Percentiles rank a stretch among this genome's conserved stretches.
Conservation (phyloP, 805 yeast species). For the Ogataea dorogensis region DNA sequence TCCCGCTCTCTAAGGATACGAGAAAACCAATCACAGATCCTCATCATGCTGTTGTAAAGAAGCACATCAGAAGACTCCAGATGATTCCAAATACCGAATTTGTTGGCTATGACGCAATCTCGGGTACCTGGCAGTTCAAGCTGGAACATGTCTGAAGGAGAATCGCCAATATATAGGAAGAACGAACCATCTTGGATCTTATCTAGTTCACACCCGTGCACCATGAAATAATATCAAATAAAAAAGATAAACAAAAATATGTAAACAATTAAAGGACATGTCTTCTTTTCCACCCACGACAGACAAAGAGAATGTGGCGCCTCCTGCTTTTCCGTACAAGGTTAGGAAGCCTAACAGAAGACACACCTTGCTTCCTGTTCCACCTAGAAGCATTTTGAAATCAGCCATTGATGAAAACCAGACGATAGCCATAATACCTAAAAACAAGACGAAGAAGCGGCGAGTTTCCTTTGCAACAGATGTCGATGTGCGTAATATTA, state of each 20-base stretch:
- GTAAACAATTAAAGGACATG: slow-evolving; percentile 5
- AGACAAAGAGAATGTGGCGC: slow-evolving; percentile 16
- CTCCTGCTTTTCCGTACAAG: slow-evolving; percentile 10
- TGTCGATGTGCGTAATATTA: slow-evolving; percentile 56
- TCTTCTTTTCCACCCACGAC: not conserved
- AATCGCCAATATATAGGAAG: slow-evolving; percentile 6
- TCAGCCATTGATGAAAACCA: slow-evolving; percentile 31
- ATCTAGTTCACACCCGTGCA: too few relatives aligned
- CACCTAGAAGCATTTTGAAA: slow-evolving; percentile 41
- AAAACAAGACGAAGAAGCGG: slow-evolving; percentile 35
- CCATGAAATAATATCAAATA: too few relatives aligned
- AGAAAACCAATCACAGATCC: slow-evolving; percentile 75
- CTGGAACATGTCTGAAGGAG: slow-evolving; percentile 39
- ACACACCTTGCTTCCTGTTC: slow-evolving; percentile 33
- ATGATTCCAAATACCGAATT: slow-evolving; percentile 58
- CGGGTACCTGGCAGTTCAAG: slow-evolving; percentile 70
- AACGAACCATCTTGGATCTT: too few relatives aligned
- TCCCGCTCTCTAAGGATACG: slow-evolving; percentile 72
- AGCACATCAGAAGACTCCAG: slow-evolving; percentile 68
- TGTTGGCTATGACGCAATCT: slow-evolving; percentile 69
- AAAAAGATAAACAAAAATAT: slow-evolving; percentile 6
- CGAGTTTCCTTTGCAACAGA: slow-evolving; percentile 79
- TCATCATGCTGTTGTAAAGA: slow-evolving; percentile 64
- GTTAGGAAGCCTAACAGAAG: slow-evolving; percentile 27
- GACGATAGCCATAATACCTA: slow-evolving; percentile 39